Base-by-base conservation (phyloP, 768 basidiomycete species). In the Hygrophorus russula region DNA sequence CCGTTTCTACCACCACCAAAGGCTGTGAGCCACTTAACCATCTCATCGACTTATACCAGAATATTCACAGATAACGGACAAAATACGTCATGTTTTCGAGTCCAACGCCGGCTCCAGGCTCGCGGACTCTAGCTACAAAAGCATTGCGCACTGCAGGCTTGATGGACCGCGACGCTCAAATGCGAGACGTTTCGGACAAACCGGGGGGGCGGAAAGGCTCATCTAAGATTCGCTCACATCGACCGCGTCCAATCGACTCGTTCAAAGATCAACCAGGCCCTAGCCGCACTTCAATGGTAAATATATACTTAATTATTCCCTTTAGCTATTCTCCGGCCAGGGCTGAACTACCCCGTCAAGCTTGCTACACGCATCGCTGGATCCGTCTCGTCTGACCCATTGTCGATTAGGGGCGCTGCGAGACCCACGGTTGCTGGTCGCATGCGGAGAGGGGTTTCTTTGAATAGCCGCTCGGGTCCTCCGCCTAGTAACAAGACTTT, bases 161-260 rank as follows among this genome's bases (percentile, higher is more conserved):
- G 56, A 80, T 85, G 48, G 83, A 85, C 69, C 67, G 74, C 45
- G 85, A 88, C 59, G 67, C 78, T 45, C 72, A 67, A 51, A 87
- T 88, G 85, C 74, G 77, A 48, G 84, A 88, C 54, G 64, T 67
- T 35, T 67, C 73, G 7, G 75, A 78, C 63, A 82, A 68, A 51
- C 82, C 80, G 4, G 81, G 82, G 39, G 83, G 82, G 17, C 73
- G 83, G 55, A 88, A 87, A 59, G 74, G 75, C 36, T 52, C 68
- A n/a, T 64, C 68, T 12, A 84, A 81, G 64, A 61, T 70, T 50
- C 71, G 78, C 19, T 64, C 73, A 4, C 78, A 82, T 57, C 71
- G 79, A 48, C 64, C 73, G 8, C 69, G 80, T 44, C 65, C 74
- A 38, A 68, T 78, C 46, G 81, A 84, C 61, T 60, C 68, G 20